Percentiles rank a stretch among this genome's conserved stretches.
Conservation (phyloP, 1,139 yeast genomes). For the Candida anutae region DNA sequence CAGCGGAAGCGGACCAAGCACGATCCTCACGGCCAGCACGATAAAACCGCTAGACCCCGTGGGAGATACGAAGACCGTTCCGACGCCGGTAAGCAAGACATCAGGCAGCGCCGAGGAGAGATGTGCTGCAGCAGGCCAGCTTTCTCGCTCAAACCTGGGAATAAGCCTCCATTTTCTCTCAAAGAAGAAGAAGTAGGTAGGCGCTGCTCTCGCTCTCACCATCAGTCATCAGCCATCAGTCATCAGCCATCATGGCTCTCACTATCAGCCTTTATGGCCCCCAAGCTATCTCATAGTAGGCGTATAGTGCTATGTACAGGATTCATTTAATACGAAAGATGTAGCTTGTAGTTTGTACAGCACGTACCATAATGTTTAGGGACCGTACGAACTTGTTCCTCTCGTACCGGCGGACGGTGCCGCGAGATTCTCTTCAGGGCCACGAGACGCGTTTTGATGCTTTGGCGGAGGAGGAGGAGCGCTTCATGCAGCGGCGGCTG, state of each 20-base stretch:
- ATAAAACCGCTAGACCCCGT: too few relatives aligned
- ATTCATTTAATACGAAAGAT: too few relatives aligned
- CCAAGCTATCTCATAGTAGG: too few relatives aligned
- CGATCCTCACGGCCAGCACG: too few relatives aligned
- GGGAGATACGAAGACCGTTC: too few relatives aligned
- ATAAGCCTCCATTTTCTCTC: constrained; percentile 10
- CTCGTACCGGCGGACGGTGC: constrained; percentile 66
- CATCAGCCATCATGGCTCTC: too few relatives aligned
- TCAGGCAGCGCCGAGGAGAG: constrained; percentile 30
- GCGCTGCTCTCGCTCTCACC: too few relatives aligned
- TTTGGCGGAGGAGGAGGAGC: constrained; percentile 49
- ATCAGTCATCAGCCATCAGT: too few relatives aligned
- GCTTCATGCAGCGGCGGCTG: constrained; percentile 30
- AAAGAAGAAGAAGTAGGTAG: too few relatives aligned
- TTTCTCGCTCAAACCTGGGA: constrained; percentile 6
- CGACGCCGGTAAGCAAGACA: constrained; percentile 11
- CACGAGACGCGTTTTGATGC: constrained; percentile 28
- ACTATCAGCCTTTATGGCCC: too few relatives aligned
- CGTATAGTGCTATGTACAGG: too few relatives aligned
- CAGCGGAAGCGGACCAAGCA: not conserved
- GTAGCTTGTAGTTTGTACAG: not conserved
- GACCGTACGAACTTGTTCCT: constrained; percentile 66
- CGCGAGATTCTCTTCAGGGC: constrained; percentile 27
- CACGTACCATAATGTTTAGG: constrained; percentile 48
- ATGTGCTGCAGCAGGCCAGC: constrained; percentile 16